Conservation (phyloP, 2,329 filamentous ascomycete species). For the Sporothrix luriei region DNA sequence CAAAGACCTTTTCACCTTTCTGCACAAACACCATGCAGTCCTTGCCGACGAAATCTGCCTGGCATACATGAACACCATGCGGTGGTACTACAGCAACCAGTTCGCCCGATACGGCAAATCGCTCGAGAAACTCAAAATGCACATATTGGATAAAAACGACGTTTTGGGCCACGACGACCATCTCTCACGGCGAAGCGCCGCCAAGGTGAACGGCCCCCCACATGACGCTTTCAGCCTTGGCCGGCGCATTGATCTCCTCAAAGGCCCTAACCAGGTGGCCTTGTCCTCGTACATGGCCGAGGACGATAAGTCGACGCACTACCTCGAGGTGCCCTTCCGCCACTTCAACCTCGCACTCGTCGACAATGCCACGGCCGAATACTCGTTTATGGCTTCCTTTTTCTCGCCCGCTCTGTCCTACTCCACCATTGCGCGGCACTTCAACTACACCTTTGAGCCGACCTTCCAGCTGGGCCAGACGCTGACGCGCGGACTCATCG, state of each 20-base stretch:
- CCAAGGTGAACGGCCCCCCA: constrained; percentile 63
- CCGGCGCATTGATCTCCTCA: constrained; percentile 79
- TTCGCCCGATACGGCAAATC: constrained; percentile 86
- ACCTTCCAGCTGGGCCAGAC: constrained; percentile 81
- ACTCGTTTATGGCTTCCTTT: constrained; percentile 88
- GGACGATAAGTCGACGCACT: constrained; percentile 77
- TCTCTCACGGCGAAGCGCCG: constrained; percentile 48
- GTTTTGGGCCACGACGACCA: constrained; percentile 75
- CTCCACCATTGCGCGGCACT: constrained; percentile 77
- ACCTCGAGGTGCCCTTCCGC: constrained; percentile 86
- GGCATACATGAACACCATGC: constrained; percentile 97
- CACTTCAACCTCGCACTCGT: constrained; percentile 93
- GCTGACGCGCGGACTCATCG: constrained; percentile 74
- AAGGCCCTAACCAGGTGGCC: constrained; percentile 70
- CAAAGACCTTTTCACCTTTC: constrained; percentile 84
- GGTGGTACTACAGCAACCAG: constrained; percentile 94
- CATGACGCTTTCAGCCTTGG: constrained; percentile 91
- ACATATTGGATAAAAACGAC: constrained; percentile 80
- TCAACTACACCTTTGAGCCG: constrained; percentile 84
- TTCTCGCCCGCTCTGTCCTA: constrained; percentile 78
- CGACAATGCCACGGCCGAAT: constrained; percentile 93
- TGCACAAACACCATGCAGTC: constrained; percentile 77
- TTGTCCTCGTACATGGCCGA: constrained; percentile 88
- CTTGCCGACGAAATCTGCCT: constrained; percentile 87
- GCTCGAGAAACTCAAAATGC: constrained; percentile 80